These are phyloP conservation scores for Xylariaceae sp. DNA, from an alignment of 2,329 filamentous ascomycete genomes.

Conservation along the genomic window DNA sequence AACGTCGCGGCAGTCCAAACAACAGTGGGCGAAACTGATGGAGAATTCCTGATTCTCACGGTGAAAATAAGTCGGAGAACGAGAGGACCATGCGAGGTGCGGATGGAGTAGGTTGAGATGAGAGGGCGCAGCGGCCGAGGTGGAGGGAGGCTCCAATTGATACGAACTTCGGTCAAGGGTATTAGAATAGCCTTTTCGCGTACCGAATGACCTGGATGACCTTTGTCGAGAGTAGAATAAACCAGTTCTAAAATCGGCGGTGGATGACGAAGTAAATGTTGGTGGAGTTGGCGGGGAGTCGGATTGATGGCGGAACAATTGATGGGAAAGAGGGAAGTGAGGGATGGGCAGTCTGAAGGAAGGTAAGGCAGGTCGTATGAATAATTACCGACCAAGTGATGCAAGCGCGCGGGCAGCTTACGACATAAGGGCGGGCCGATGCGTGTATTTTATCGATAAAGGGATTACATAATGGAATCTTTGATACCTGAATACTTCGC, in stretches of 20 bases:
- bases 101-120: no score
- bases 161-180: no score
- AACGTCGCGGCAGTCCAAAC: neutral
- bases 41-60: neutral
- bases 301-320: neutral
- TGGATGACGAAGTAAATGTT: neutral
- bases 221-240: neutral
- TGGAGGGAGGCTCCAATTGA: neutral
- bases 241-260: neutral
- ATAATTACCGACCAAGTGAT: neutral
- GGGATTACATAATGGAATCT: no score
- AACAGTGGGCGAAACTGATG: neutral
- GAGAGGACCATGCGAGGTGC: neutral
- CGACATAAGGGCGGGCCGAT: no score
- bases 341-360: no score
- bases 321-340: no score
- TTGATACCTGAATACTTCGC: no score
- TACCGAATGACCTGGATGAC: neutral
- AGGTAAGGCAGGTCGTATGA: no score
- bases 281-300: neutral
- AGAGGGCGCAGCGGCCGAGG: neutral
- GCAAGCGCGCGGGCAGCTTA: neutral
- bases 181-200: neutral
- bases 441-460: no score
- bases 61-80: neutral